Base-by-base conservation (phyloP, 1,284 basidiomycete species). In the Psilocybe mexicana region DNA sequence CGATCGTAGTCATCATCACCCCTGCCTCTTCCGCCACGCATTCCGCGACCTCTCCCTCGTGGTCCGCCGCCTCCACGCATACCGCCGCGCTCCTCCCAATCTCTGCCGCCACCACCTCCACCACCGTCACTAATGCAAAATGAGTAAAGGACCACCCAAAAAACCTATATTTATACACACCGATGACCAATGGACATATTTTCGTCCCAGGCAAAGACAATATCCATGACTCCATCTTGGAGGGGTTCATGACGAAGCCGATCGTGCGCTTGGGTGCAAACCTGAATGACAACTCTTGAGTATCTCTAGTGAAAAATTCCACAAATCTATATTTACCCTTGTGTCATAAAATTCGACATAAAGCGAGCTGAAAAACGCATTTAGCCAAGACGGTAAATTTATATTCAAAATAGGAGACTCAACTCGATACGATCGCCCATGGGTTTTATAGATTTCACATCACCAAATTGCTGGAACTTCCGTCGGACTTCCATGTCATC, bases 331-430 rank as follows among this genome's bases (percentile, higher is more conserved):
- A 35, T 84, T 71, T 61, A 90, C 93, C 69, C 94, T 79, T 44
- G 83, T 91, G 70, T 97, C 94, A 69, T 88, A 97, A 69, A 86
- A 95, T 70, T 97, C 94, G 11, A 97, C 87, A 62, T 92, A 86
- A 57, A 89, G 85, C 69, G 92, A 87, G 64, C 93, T 94, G 58
- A 59, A 35, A 52, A 12, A 36, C 24, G 12, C n/a, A 10, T 23
- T 23, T 12, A 6, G 11, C 40, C 14, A 50, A 42, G 26, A 42
- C 7, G 36, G 23, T 24, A 43, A 30, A 7, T 10, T 26, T 24
- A 11, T 7, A 44, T 12, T 3, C 1, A 40, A 23, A 4, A 6
- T 35, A 10, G 52, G 30, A 14, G 8, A 11, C 33, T 48, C 35
- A n/a, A 94, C 93, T 93, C 91, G 30, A 77, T 75, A 52, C 87